Evolutionary conservation across 352 stramenopile genomes (phyloP).

Genomic region (Pythium rishiriense): DNA sequence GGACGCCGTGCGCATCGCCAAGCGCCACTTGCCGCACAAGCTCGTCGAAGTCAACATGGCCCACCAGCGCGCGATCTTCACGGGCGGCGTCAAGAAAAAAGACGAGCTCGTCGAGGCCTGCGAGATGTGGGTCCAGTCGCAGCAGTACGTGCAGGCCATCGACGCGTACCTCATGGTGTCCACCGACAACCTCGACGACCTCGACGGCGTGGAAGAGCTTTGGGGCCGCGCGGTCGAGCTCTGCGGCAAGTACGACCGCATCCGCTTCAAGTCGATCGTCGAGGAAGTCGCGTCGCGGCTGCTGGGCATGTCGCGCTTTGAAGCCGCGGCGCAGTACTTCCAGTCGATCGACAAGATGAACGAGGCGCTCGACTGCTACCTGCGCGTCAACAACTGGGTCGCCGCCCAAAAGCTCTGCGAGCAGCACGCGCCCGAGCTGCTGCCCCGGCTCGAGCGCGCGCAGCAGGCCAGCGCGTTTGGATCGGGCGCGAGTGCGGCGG

Average conservation of each 20-base stretch:
- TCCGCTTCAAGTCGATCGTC: slow-evolving; percentile 88
- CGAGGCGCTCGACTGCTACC: slow-evolving; percentile 89
- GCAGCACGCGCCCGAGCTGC: slow-evolving; percentile 74
- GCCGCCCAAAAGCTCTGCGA: slow-evolving; percentile 78
- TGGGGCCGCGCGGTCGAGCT: slow-evolving; percentile 90
- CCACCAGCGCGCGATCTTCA: slow-evolving; percentile 81
- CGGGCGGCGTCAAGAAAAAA: slow-evolving; percentile 69
- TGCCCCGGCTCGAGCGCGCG: slow-evolving; percentile 77
- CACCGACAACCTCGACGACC: slow-evolving; percentile 62
- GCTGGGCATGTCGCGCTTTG: slow-evolving; percentile 80
- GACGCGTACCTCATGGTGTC: slow-evolving; percentile 90
- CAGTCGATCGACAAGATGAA: slow-evolving; percentile 90
- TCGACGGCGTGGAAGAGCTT: slow-evolving; percentile 83
- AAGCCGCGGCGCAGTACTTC: slow-evolving; percentile 88
- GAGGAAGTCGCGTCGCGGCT: slow-evolving; percentile 87
- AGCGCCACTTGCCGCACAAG: slow-evolving; percentile 92
- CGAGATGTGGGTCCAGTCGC: slow-evolving; percentile 85
- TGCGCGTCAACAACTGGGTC: slow-evolving; percentile 76
- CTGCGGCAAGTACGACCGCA: slow-evolving; percentile 83
- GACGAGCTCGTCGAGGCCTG: slow-evolving; percentile 84
- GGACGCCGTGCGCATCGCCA: slow-evolving; percentile 89
- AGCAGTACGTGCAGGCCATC: slow-evolving; percentile 91
- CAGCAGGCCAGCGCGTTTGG: slow-evolving; percentile 84
- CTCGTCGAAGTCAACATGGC: slow-evolving; percentile 90
- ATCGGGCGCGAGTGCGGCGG: slow-evolving; percentile 25